A percentile compares a stretch with the other conserved stretches of the same genome.
Evolutionary conservation across 345 rosid species (phyloP).

Genomic region (Aquilaria sinensis): DNA sequence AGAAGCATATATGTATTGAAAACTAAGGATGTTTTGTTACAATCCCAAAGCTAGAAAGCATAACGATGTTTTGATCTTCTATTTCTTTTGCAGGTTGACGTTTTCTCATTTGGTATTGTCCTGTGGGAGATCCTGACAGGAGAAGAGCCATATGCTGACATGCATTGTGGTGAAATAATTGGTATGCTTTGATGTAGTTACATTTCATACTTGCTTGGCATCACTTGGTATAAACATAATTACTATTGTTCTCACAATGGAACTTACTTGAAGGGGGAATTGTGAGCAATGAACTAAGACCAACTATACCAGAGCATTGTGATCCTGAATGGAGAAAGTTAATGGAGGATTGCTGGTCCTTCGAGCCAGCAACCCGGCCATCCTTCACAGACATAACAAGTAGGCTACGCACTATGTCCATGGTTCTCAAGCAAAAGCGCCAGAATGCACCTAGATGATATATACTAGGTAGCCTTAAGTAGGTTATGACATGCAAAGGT

Average conservation of each 20-base stretch:
- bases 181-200: conserved; percentile 31
- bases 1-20: not conserved
- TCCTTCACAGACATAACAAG: conserved; percentile 73
- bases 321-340: conserved; percentile 66
- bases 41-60: not conserved
- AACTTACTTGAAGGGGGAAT: conserved; percentile 64
- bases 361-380: conserved; percentile 59
- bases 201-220: too few relatives aligned
- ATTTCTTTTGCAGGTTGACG: conserved; percentile 60
- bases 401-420: conserved; percentile 49
- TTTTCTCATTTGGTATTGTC: conserved; percentile 79
- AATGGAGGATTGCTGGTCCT: conserved; percentile 92
- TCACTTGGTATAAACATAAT: not conserved
- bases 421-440: conserved; percentile 45
- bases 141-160: conserved; percentile 83
- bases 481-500: not conserved
- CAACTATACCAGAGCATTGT: conserved; percentile 61
- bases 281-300: conserved; percentile 72
- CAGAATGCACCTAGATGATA: conserved; percentile 21
- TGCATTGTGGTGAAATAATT: conserved; percentile 95
- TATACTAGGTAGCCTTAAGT: not conserved
- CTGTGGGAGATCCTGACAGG: conserved; percentile 88
- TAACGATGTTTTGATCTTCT: not conserved
- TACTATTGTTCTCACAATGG: too few relatives aligned
- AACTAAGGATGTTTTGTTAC: too few relatives aligned